Base-by-base conservation (phyloP, 306 rosid species). In the Glycine tomentella region DNA sequence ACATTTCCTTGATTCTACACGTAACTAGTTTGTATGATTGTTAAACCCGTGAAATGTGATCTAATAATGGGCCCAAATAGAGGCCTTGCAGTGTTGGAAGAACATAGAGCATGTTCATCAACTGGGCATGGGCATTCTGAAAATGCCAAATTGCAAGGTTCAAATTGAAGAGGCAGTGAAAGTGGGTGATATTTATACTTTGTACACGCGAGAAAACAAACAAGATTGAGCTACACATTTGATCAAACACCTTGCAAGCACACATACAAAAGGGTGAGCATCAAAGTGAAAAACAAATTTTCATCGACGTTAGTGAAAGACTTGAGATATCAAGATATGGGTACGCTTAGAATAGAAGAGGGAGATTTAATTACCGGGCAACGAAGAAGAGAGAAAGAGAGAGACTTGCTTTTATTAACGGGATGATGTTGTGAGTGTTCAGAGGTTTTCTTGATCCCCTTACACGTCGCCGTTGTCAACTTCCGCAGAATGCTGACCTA, bases 91-190 rank as follows among this genome's bases (percentile, higher is more conserved):
- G 17, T 20, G 58, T 51, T 3, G 58, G 74, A 80, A 34, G 38
- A 63, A 63, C 20, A 56, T 33, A 14, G 36, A 67, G 42, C 58
- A 40, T 17, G 69, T 13, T 74, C 57, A 42, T 58, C 77, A 52
- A 63, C 50, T n/a, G n/a, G n/a, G n/a, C n/a, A n/a, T 62, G 49
- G 48, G 31, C 61, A 62, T 48, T 63, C 8, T 50, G n/a, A 36
- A 76, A 64, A 66, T 81, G 61, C 52, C 63, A 56, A 20, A 81
- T 74, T 57, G 57, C 46, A 50, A 66, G 49, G 20, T 38, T 38
- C 55, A 0, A 25, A 48, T 17, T 68, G 25, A 75, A 33, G 40
- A 38, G 72, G 5, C 72, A 16, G n/a, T 67, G 72, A 42, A 15
- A 16, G n/a, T 15, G 33, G 25, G 53, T 53, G 44, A 67, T 16